Evolutionary conservation across 495 filamentous ascomycete genomes (phyloP), one percentile per base, ranked within the genome.

Genomic region (Talaromyces proteolyticus): DNA sequence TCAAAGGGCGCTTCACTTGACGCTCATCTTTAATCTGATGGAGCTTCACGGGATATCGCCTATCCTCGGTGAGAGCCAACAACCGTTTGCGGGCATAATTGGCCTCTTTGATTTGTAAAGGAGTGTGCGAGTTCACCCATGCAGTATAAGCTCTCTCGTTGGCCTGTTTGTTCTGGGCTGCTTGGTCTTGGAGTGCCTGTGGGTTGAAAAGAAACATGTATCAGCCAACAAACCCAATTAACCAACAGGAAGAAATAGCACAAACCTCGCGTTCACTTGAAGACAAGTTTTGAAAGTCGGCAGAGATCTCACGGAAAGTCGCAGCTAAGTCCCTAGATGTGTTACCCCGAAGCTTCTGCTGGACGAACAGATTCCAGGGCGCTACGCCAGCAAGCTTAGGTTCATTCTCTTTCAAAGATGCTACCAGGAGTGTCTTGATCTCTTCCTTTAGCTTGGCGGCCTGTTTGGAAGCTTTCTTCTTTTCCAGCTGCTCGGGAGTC

Each of bases 41-140:
- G 56, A 39, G 47, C 14, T 46, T 49, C 39, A 34, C 53, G 42
- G 37, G 5, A 22, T 7, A 4, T 43, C 24, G 55, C 10, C 19
- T 53, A 24, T 36, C 44, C 10, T 55, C 62, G 7, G 45, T 44
- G 4, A 66, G 44, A 22, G 61, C 63, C 2, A 59, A 64, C 10
- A 91, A 72, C 2, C 16, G 12, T 1, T 16, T 46, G 37, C 89
- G 85, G 17, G 88, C 88, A 0, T 4, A 42, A 63, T 89, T 91
- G 49, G 88, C 87, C 2, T 67, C 53, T 36, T 65, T 55, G 46
- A 91, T 87, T 52, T 82, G 62, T 4, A 66, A 52, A 2, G 77
- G 74, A 5, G 81, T 74, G 57, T 86, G 65, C 4, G 62, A 66
- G 23, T 77, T 60, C 23, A 91, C 55, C 84, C 84, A 94, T 22